Evolutionary conservation across 495 filamentous ascomycete genomes (phyloP), one percentile per base, ranked within the genome.

Genomic region (Daldinia loculata): DNA sequence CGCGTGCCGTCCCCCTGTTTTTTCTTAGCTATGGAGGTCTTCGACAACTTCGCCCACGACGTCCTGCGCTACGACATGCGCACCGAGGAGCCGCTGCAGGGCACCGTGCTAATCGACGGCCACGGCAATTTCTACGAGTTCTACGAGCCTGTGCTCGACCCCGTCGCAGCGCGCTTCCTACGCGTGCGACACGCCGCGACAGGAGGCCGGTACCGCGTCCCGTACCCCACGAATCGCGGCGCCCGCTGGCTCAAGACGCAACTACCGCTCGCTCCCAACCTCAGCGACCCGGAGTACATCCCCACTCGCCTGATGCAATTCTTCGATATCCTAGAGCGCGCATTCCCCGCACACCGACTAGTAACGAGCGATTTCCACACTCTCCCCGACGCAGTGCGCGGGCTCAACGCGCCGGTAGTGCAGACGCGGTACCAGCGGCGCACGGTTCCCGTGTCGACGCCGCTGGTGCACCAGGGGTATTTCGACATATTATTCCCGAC

Each of bases 401-500:
- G 96, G 0, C 76, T 95, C 61, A 97, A 97, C 81, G 91, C 91
- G 6, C 95, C 95, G 0, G 95, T 98, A 4, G 95, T 99, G 66
- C 96, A 98, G 83, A 99, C 95, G 50, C 85, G 95, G 56, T 98
- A 91, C 80, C 83, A 92, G 82, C 82, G 95, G 64, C 86, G 88
- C 45, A 97, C 90, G 12, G 91, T 99, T 19, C 92, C 95, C 14
- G 95, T 99, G 11, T 83, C 89, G 4, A 98, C 96, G 12, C 94
- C 95, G 36, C 89, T 95, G 80, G 95, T 98, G 17, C 93, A 97
- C 70, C 96, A 99, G 82, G 96, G 95, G 12, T 97, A 97, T 80
- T 99, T 99, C 73, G 96, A 98, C 79, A 98, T 99, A 78, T 88
- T 99, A 74, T 99, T 99, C 81, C 95, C 95, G 0, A 98, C 95